These are phyloP conservation scores for Trametes cinnabarina DNA, from an alignment of 768 basidiomycete species.

Conservation along the genomic window DNA sequence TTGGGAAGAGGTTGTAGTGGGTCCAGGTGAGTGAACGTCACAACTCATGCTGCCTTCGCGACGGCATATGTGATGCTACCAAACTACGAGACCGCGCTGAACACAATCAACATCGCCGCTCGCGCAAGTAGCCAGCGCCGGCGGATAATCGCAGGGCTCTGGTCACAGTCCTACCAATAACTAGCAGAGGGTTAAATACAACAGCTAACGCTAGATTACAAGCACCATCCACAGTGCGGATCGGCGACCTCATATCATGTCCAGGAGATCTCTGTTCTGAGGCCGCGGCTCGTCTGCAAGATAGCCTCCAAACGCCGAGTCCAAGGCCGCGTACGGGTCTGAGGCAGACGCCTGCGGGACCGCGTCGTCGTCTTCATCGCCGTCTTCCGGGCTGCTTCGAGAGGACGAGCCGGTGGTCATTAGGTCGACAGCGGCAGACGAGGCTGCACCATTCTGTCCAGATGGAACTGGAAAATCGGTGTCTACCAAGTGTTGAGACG, in stretches of 20 bases:
- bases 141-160: too few relatives aligned
- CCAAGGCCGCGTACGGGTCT: conserved; percentile 86
- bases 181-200: conserved; percentile 1
- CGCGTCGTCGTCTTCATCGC: conserved; percentile 42
- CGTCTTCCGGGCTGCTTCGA: conserved; percentile 23
- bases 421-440: conserved; percentile 3
- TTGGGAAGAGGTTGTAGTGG: too few relatives aligned
- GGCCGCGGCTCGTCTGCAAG: conserved; percentile 69
- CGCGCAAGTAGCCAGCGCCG: too few relatives aligned
- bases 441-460: conserved; percentile 7
- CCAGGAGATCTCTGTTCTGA: conserved; percentile 64
- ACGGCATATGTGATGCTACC: too few relatives aligned
- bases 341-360: conserved; percentile 21
- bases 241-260: conserved; percentile 14
- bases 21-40: too few relatives aligned
- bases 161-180: too few relatives aligned
- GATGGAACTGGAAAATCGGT: conserved; percentile 8
- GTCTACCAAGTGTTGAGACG: conserved; percentile 25
- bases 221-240: background rate
- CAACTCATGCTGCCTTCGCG: too few relatives aligned
- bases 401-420: conserved; percentile 16
- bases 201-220: conserved; percentile 12
- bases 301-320: conserved; percentile 72
- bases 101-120: too few relatives aligned
- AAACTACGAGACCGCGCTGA: too few relatives aligned